Base-by-base conservation (phyloP, 2,329 filamentous ascomycete genomes). In the Tolypocladium amazonense region DNA sequence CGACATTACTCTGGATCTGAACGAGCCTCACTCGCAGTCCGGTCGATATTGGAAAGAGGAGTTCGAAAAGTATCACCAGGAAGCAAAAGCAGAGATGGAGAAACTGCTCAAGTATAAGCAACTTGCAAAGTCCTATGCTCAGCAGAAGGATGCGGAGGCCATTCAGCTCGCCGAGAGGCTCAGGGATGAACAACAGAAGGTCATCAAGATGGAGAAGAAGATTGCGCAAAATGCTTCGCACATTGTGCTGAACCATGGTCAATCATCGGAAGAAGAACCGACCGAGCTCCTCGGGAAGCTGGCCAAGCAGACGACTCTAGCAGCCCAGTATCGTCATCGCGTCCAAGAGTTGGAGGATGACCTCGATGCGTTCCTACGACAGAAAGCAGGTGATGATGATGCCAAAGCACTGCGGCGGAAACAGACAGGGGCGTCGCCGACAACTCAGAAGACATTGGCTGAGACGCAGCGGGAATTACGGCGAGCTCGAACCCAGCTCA, bases 11-110 rank as follows among this genome's bases (percentile, higher is more conserved):
- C 74, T 87, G 56, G 88, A 92, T 66, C 75, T 90, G 56, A 87
- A 88, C 63, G 86, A 90, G 66, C 89, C 89, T 8, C 83, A 86
- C 63, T 90, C 88, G 2, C 82, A 88, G 61, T 91, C 88, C 4
- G 89, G 88, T 8, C 85, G 82, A 66, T 92, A 89, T 72, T 93
- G 89, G 89, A 92, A 92, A 73, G 81, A 83, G 30, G 84, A 91
- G 68, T 92, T 89, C 66, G 82, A 90, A 65, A 82, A 80, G 59
- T 93, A 92, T 68, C 85, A 89, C 56, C 79, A 84, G 53, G 87
- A 88, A 63, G 89, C 88, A 63, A 85, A 84, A 70, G 81, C 79
- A 52, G 88, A 92, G 71, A 87, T 92, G 79, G 86, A 86, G 75
- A 90, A 88, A 75, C 78, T 93, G 68, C 81, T 92, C 69, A 85